Base-by-base conservation (phyloP, 2,329 filamentous ascomycete genomes). In the Xylaria sp. region DNA sequence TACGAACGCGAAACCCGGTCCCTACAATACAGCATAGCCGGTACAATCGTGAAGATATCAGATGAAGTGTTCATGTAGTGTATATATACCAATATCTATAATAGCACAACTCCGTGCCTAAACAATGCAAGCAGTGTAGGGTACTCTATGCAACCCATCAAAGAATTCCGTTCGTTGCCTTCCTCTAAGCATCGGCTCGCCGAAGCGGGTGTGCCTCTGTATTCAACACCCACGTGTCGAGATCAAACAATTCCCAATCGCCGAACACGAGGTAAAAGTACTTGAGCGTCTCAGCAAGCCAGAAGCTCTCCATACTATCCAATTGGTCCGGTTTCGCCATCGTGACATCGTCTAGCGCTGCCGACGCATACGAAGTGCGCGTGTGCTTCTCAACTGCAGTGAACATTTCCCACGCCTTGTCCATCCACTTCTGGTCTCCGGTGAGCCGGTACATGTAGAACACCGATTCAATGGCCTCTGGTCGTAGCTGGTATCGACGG, bases 401-500 rank as follows among this genome's bases (percentile, higher is more conserved):
- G 76, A 93, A 93, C 91, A 94, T 93, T 64, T 83, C 82, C 92
- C 92, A 93, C 1, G 90, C 92, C 76, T 89, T 89, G 66, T 91
- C 86, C 75, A 88, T 88, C 85, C 89, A 91, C 57, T 83, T 81
- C 1, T 83, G 72, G 70, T 92, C 88, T 30, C 91, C 92, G 0
- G 91, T 93, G 67, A 93, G 83, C 65, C 92, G 87, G 78, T 91
- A 93, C 83, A 95, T 88, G 76, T 93, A 87, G 78, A 93, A 95
- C 4, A 96, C 87, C 14, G 89, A 92, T 81, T 95, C 92, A 62
- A 95, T 93, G 1, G 92, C 92, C 80, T 95, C 92, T 21, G 92
- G 92, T 65, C 90, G 86, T 53, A 93, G 82, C 34, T 92, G 87
- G 75, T 92, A 93, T 64, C 85, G 84, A 48, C 82, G 79, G 65